Conservation (phyloP, 176 grass and related monocot species). For the Cocos nucifera region DNA sequence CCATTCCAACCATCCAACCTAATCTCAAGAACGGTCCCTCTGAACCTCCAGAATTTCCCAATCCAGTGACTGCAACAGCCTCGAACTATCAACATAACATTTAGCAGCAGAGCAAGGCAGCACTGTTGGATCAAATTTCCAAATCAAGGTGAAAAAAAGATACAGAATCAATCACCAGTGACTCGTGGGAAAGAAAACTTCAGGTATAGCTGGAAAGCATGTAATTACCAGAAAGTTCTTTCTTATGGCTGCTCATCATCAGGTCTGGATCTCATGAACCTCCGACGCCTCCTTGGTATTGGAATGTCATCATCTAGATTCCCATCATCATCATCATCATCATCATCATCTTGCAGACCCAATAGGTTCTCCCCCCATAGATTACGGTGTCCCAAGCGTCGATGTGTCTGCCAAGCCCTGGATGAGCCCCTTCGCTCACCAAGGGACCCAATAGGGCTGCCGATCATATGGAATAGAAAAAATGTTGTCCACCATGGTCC, state of each 20-base stretch:
- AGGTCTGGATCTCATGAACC: constrained; percentile 45
- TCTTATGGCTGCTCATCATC: constrained; percentile 30
- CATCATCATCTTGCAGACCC: constrained; percentile 49
- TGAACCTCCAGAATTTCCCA: background rate
- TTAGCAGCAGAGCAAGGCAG: background rate
- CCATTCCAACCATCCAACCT: background rate
- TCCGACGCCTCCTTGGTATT: constrained; percentile 44
- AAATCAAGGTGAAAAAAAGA: background rate
- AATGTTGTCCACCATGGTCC: constrained; percentile 56
- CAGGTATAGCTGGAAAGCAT: constrained; percentile 1
- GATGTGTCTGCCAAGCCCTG: constrained; percentile 43
- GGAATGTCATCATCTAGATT: constrained; percentile 43
- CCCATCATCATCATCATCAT: constrained; percentile 18
- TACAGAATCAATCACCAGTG: background rate
- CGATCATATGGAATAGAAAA: constrained; percentile 63
- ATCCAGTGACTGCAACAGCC: constrained; percentile 5
- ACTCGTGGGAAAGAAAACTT: constrained; percentile 2
- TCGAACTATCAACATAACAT: constrained; percentile 7
- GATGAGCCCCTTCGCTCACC: constrained; percentile 37
- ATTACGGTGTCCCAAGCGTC: constrained; percentile 30
- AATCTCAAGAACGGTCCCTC: background rate
- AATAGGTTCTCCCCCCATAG: constrained; percentile 76
- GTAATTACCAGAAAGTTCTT: constrained; percentile 14
- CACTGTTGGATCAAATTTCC: background rate
- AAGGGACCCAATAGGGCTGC: constrained; percentile 31